Evolutionary conservation across 352 stramenopile genomes (phyloP).

Genomic region (Elongisporangium senticosum): DNA sequence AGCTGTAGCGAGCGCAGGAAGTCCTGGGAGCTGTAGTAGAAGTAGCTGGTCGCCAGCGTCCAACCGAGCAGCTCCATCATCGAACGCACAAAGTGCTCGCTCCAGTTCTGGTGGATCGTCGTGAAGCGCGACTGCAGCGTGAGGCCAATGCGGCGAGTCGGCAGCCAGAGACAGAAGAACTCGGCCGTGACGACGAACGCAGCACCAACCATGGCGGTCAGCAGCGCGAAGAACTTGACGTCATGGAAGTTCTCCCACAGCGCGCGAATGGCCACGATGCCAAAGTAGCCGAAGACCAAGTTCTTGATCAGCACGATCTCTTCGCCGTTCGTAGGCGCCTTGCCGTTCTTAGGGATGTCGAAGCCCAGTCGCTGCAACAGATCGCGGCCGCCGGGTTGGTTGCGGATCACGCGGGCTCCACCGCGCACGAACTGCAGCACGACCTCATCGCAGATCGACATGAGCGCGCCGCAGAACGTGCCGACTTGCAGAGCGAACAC

Average conservation of each 20-base stretch:
- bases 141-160: conserved; percentile 57
- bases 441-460: conserved; percentile 78
- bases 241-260: conserved; percentile 67
- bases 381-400: conserved; percentile 52
- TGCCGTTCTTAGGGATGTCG: conserved; percentile 66
- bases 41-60: conserved; percentile 41
- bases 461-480: conserved; percentile 69
- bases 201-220: conserved; percentile 59
- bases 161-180: conserved; percentile 77
- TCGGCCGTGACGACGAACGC: conserved; percentile 70
- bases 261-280: conserved; percentile 52
- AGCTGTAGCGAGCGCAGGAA: conserved; percentile 45
- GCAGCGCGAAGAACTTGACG: conserved; percentile 62
- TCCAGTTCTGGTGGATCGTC: conserved; percentile 51
- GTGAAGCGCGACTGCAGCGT: conserved; percentile 77
- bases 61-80: conserved; percentile 61
- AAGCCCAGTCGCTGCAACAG: conserved; percentile 59
- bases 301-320: conserved; percentile 75
- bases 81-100: conserved; percentile 41
- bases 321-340: conserved; percentile 55
- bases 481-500: conserved; percentile 61
- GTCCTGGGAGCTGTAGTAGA: conserved; percentile 53
- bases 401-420: conserved; percentile 59
- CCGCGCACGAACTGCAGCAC: conserved; percentile 62
- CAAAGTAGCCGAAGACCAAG: conserved; percentile 70